Evolutionary conservation across 352 stramenopile species (phyloP).

Genomic region (Saprolegnia parasitica): DNA sequence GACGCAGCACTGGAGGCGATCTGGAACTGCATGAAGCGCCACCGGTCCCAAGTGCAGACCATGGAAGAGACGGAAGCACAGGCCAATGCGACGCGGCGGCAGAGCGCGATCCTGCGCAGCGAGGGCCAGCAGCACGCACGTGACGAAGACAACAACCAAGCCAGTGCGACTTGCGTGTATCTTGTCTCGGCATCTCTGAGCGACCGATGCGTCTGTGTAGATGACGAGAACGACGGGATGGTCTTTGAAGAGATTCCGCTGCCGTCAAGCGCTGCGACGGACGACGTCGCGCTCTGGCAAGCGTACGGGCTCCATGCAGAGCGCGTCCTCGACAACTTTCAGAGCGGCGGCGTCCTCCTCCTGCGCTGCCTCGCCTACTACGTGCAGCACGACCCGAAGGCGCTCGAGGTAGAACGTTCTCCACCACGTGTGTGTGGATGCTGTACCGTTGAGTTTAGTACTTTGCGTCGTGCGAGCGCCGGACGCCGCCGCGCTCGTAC

Average conservation of each 20-base stretch:
- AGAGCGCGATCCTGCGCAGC: not conserved
- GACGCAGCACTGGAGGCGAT: conserved; percentile 11
- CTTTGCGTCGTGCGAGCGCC: not conserved
- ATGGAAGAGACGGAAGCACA: conserved; percentile 3
- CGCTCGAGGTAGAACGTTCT: not conserved
- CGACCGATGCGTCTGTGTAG: not conserved
- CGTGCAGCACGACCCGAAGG: conserved; percentile 47
- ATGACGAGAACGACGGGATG: not conserved
- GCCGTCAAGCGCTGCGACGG: not conserved
- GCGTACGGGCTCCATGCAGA: conserved; percentile 67
- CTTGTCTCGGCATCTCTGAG: not conserved
- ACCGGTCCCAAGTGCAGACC: conserved; percentile 4
- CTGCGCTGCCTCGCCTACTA: conserved; percentile 58
- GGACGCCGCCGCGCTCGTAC: not conserved
- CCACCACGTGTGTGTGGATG: conserved; percentile 7
- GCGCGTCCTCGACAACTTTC: conserved; percentile 67
- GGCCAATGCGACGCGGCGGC: not conserved
- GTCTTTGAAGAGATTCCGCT: conserved; percentile 3
- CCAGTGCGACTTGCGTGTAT: not conserved
- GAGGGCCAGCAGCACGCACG: not conserved
- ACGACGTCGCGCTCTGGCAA: conserved; percentile 55
- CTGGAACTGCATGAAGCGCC: conserved; percentile 5
- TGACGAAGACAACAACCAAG: conserved; percentile 11
- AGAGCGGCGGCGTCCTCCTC: conserved; percentile 67
- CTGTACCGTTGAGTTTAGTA: not conserved